These are phyloP conservation scores for Schoenoplectus tabernaemontani DNA, from an alignment of 202 grass and related monocot genomes.

Conservation along the genomic window DNA sequence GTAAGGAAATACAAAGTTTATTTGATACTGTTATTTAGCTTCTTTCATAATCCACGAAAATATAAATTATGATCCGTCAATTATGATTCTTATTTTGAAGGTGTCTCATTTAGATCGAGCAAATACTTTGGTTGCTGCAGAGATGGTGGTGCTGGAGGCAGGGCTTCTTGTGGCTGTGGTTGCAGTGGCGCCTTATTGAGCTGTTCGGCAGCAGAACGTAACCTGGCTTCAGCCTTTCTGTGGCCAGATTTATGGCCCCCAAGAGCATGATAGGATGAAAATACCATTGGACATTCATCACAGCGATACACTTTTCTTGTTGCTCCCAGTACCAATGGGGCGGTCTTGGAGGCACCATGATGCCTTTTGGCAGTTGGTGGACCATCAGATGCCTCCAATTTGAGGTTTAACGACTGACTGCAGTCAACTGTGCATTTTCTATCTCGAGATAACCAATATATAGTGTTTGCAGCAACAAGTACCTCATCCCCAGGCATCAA, in stretches of 20 bases:
- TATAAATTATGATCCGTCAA: not conserved
- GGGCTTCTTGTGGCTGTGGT: slow-evolving; percentile 39
- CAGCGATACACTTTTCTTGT: slow-evolving; percentile 53
- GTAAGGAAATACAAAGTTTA: not conserved
- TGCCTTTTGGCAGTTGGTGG: slow-evolving; percentile 16
- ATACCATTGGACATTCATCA: slow-evolving; percentile 57
- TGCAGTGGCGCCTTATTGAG: slow-evolving; percentile 10
- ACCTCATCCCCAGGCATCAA: not conserved
- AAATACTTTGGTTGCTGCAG: slow-evolving; percentile 20
- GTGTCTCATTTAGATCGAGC: slow-evolving; percentile 19
- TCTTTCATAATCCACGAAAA: not conserved
- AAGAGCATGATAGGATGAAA: slow-evolving; percentile 76
- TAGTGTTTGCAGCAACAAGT: not conserved
- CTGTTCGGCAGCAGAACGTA: slow-evolving; percentile 31
- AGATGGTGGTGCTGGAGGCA: slow-evolving; percentile 27
- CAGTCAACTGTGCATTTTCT: not conserved
- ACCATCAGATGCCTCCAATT: slow-evolving; percentile 24
- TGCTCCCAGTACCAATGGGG: not conserved
- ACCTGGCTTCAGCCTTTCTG: slow-evolving; percentile 37
- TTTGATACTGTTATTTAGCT: not conserved
- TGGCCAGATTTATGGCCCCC: slow-evolving; percentile 80
- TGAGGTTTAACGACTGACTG: not conserved
- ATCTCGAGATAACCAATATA: not conserved
- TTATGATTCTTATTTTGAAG: slow-evolving; percentile 26
- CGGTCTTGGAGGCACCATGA: not conserved